These are phyloP conservation scores for Sonneratia alba DNA, from an alignment of 345 rosid species.

Conservation along the genomic window DNA sequence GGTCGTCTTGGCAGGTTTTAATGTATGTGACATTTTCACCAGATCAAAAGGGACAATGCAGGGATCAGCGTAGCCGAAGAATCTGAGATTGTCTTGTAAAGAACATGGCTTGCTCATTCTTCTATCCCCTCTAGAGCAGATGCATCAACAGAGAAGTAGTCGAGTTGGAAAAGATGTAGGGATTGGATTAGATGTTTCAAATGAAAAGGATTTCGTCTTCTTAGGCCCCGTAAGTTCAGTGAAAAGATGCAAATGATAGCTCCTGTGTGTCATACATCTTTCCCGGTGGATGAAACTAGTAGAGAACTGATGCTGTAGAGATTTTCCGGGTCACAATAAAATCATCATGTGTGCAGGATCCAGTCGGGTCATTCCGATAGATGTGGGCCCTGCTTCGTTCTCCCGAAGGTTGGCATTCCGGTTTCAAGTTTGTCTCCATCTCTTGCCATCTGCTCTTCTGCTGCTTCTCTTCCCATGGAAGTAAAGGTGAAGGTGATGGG, in stretches of 20 bases:
- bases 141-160: neutral
- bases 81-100: neutral
- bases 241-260: no score
- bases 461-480: no score
- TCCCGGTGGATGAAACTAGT: no score
- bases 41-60: slow-evolving; percentile 23
- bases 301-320: no score
- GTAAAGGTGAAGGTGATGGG: neutral
- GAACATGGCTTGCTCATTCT: neutral
- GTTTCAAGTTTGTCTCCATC: no score
- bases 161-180: neutral
- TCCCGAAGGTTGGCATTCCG: neutral
- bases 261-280: no score
- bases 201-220: no score
- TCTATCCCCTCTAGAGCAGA: neutral
- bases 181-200: neutral
- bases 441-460: no score
- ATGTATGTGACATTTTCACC: slow-evolving; percentile 64
- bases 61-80: neutral
- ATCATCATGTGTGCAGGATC: neutral
- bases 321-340: no score
- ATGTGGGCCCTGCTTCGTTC: neutral
- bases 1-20: slow-evolving; percentile 46
- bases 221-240: no score
- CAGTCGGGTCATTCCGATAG: neutral